phyloP scores from a whole-genome alignment of 805 yeast species.

The Vanderwaltozyma yarrowii region DNA sequence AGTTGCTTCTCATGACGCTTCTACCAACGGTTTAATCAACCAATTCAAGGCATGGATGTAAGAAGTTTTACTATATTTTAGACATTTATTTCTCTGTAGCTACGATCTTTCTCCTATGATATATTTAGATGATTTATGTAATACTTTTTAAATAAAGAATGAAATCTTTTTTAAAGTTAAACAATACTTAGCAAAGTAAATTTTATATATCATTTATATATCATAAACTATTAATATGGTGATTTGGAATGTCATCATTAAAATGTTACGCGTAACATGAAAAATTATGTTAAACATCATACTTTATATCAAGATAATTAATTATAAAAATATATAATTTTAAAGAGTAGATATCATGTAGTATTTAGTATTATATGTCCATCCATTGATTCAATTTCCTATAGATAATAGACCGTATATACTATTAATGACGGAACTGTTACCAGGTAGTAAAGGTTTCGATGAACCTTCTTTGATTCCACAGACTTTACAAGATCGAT shows the following conservation, averaged over 20 bases:
- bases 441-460: too few species aligned
- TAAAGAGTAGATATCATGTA: too few species aligned
- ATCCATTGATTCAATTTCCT: too few species aligned
- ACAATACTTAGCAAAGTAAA: too few species aligned
- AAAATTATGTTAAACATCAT: background rate
- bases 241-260: too few species aligned
- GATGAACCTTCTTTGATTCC: conserved; percentile 5
- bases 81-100: background rate
- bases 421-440: too few species aligned
- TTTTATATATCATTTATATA: too few species aligned
- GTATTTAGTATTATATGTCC: too few species aligned
- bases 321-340: too few species aligned
- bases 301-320: too few species aligned
- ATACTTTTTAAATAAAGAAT: background rate
- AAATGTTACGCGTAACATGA: background rate
- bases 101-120: background rate
- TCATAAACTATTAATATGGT: too few species aligned
- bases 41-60: conserved; percentile 79
- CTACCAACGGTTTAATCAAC: conserved; percentile 90
- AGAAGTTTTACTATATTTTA: conserved; percentile 3
- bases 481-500: conserved; percentile 23
- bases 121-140: background rate
- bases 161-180: background rate
- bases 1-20: conserved; percentile 70
- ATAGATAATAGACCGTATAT: too few species aligned